Evolutionary conservation across 2,329 filamentous ascomycete genomes (phyloP).

Genomic region (Ceratocystis albifundus): DNA sequence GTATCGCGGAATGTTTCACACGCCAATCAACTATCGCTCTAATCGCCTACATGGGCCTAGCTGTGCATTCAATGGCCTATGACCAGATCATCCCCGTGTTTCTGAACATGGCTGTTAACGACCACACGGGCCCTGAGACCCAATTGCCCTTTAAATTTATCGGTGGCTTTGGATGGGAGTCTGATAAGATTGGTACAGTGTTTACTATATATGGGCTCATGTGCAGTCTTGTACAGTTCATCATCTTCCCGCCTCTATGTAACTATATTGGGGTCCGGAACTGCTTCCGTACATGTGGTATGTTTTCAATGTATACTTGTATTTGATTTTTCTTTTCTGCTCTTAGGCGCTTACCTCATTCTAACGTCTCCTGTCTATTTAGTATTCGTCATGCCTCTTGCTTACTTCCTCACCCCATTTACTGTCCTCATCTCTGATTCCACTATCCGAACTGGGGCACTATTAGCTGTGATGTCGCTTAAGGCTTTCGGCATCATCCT

Average conservation of each 20-base stretch:
- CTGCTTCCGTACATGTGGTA: slow-evolving; percentile 56
- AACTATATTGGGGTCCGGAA: slow-evolving; percentile 59
- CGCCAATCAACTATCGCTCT: slow-evolving; percentile 65
- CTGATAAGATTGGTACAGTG: slow-evolving; percentile 67
- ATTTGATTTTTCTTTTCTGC: not conserved
- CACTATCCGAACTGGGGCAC: slow-evolving; percentile 43
- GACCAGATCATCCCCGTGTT: slow-evolving; percentile 86
- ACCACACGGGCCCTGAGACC: slow-evolving; percentile 44
- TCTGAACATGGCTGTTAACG: slow-evolving; percentile 57
- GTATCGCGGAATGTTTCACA: slow-evolving; percentile 56
- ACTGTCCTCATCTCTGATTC: slow-evolving; percentile 49
- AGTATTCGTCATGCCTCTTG: slow-evolving; percentile 56
- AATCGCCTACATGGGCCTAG: slow-evolving; percentile 65
- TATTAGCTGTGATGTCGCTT: slow-evolving; percentile 57
- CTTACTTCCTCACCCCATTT: slow-evolving; percentile 76
- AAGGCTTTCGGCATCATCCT: slow-evolving; percentile 71
- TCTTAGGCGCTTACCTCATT: not conserved
- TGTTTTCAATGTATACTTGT: slow-evolving; percentile 25
- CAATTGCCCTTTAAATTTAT: slow-evolving; percentile 68
- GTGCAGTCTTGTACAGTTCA: slow-evolving; percentile 73
- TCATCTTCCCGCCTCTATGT: slow-evolving; percentile 69
- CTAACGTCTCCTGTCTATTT: not conserved
- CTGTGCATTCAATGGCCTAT: slow-evolving; percentile 70
- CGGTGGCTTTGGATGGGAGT: slow-evolving; percentile 64
- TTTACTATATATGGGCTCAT: slow-evolving; percentile 73